Evolutionary conservation across 2,329 filamentous ascomycete genomes (phyloP), one percentile per base, ranked within the genome.

Genomic region (Ploettnerulaceae sp.): DNA sequence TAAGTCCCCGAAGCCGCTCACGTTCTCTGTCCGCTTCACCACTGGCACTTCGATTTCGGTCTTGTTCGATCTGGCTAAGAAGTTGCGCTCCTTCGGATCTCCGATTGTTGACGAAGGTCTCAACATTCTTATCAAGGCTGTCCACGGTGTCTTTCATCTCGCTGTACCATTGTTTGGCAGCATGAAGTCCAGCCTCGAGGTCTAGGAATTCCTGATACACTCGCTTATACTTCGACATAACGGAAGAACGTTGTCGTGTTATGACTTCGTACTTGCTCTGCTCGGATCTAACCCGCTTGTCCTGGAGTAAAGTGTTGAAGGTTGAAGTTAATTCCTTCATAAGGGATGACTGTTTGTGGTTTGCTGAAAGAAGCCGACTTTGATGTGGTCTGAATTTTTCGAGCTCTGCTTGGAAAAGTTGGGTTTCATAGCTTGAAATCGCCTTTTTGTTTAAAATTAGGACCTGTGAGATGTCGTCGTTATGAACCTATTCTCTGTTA

Each of bases 401-500:
- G n/a, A 98, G 75, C 66, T 98, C 93, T 12, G 89, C 82, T 64
- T 96, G 86, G 69, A 98, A 98, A 2, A 98, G 76, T 61, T 95
- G 89, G 9, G 76, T 83, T 66, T 98, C 93, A 60, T 93, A 91
- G 61, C 89, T 95, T 15, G 89, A 78, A 61, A 97, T 91, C 1
- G 89, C 85, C 68, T 97, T 98, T 66, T 97, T 97, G 74, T 98
- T 98, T 49, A 98, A 72, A 46, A 98, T 98, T 50, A 98, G 74
- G 9, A 97, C 90, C 62, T 95, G 93, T 4, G 90, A 96, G 54
- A 98, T 98, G 61, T 98, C 94, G 62, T 98, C 94, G 56, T 86
- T 89, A 68, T 95, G 91, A 43, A 91, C 84, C 91, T 96, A 43
- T 7, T 8, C 5, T 39, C 34, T 14, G 37, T 60, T 25, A 56